Evolutionary conservation across 768 basidiomycete genomes (phyloP), one percentile per base, ranked within the genome.

Genomic region (Russula sp.): DNA sequence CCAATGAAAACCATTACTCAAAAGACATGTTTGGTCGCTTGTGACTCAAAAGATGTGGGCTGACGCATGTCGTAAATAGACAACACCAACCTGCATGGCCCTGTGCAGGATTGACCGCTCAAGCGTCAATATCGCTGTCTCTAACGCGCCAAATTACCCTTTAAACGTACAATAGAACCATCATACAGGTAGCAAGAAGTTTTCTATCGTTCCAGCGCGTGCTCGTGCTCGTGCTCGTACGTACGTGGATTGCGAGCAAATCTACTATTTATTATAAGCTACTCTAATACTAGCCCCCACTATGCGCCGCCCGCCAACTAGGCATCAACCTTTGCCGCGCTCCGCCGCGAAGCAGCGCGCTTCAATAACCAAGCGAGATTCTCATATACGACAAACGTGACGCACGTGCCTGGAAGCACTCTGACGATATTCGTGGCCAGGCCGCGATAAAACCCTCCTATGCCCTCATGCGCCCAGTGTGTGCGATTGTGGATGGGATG

Each of bases 341-440:
- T 20, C 51, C 81, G 78, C 64, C 75, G 80, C n/a, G 79, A 77
- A 54, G 90, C 90, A 3, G 81, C 81, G 6, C 83, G 84, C 66
- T 87, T 79, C 49, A 94, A 74, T 30, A 92, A 71, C 91, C 91
- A 94, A 0, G 92, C 91, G 61, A 94, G 73, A 68, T 94, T 94
- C 73, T 94, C 97, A 73, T 98, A 99, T 22, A 98, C 94, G 44
- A 98, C 96, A 69, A 98, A 97, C 5, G 96, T 98, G 52, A 98
- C 90, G 73, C 96, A 98, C 3, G 96, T 98, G 32, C 96, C 97
- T 0, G 97, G 97, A 18, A 98, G 81, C 55, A 99, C 95, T 16
- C 97, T 85, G 14, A 99, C 86, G 28, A 97, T 82, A 72, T 98
- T 98, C 30, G 93, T 95, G 2, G 88, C 95, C 9, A 99, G 81